These are phyloP conservation scores for Leptographium procerum DNA, from an alignment of 2,329 filamentous ascomycete genomes.

Conservation along the genomic window DNA sequence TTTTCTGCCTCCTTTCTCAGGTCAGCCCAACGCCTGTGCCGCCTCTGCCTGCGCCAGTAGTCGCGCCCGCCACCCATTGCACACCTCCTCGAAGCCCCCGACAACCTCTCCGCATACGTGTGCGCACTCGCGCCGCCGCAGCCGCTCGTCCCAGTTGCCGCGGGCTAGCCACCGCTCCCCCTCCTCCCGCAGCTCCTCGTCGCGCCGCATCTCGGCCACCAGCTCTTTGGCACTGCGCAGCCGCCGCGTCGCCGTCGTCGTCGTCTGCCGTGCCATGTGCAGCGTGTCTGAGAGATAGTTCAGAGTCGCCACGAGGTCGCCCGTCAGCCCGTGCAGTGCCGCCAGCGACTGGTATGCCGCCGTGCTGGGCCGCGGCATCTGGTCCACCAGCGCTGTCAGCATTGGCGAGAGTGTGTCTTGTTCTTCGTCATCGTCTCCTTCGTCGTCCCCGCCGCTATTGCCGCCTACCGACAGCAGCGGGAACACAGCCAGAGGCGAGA, in stretches of 20 bases:
- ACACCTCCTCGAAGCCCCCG: conserved; percentile 83
- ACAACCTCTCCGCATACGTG: conserved; percentile 79
- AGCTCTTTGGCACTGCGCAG: conserved; percentile 75
- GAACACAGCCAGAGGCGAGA: conserved; percentile 52
- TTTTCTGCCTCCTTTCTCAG: too few species aligned
- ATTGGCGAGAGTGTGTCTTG: conserved; percentile 59
- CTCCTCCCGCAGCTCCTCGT: conserved; percentile 72
- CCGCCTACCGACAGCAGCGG: not conserved
- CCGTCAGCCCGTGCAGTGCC: conserved; percentile 57
- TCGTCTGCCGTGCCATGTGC: conserved; percentile 87
- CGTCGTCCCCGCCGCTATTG: not conserved
- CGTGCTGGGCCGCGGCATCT: conserved; percentile 55
- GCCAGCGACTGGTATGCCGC: conserved; percentile 54
- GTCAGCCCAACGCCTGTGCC: conserved; percentile 23
- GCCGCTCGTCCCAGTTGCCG: conserved; percentile 70
- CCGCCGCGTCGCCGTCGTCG: conserved; percentile 66
- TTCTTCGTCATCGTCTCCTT: conserved; percentile 15
- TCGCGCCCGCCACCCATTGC: conserved; percentile 70
- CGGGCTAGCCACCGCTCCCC: conserved; percentile 70
- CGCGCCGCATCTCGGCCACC: conserved; percentile 71
- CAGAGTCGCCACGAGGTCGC: conserved; percentile 66
- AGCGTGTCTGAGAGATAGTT: conserved; percentile 82
- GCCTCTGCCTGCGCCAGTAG: conserved; percentile 55
- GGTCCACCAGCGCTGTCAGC: conserved; percentile 51
- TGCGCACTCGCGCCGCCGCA: conserved; percentile 70